A percentile compares a stretch with the other conserved stretches of the same genome.
Evolutionary conservation across 495 filamentous ascomycete species (phyloP).

Genomic region (Neurospora sp.): DNA sequence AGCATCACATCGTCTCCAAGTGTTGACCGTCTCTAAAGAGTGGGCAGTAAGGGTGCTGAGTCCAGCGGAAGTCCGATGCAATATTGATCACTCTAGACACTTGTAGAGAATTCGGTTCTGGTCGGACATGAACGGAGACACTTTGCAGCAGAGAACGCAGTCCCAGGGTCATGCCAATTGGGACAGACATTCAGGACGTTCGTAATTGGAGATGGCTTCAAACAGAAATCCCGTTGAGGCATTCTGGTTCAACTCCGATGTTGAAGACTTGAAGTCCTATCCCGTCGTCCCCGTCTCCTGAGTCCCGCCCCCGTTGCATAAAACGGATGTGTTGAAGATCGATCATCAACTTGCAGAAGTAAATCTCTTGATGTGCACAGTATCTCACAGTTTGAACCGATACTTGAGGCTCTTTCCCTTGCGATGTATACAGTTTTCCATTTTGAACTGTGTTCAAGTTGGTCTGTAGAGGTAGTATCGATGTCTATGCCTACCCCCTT

Average conservation of each 20-base stretch:
- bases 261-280: not conserved
- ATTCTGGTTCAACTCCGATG: not conserved
- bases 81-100: not conserved
- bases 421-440: not conserved
- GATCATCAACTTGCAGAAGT: not conserved
- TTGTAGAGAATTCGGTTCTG: not conserved
- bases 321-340: not conserved
- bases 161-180: not conserved
- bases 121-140: not conserved
- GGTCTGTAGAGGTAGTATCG: accelerated
- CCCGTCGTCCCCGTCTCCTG: too few relatives aligned
- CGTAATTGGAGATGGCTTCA: not conserved
- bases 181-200: not conserved
- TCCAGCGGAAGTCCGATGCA: not conserved
- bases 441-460: not conserved
- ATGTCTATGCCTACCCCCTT: not conserved
- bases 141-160: not conserved
- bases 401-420: not conserved
- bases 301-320: not conserved
- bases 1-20: not conserved
- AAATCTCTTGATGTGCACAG: not conserved
- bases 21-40: too few relatives aligned
- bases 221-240: not conserved
- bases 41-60: not conserved
- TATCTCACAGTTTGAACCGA: not conserved